Percentiles rank a stretch among this genome's conserved stretches.
phyloP scores from a whole-genome alignment of 164 flowering plant species.

The Macadamia integrifolia region DNA sequence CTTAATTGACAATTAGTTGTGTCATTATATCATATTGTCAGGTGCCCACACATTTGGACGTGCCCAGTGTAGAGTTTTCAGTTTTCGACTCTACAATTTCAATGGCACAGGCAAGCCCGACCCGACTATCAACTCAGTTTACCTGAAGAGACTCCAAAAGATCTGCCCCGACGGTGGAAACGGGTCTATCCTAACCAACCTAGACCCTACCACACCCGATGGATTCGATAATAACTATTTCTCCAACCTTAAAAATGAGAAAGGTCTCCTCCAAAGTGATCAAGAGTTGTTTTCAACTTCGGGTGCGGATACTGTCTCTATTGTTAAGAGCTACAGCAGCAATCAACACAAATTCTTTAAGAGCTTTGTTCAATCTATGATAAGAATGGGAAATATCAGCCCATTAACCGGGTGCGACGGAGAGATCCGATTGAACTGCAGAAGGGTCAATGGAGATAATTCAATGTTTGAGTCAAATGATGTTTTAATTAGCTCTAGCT shows the following conservation, averaged over 20 bases:
- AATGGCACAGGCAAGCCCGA: slow-evolving; percentile 27
- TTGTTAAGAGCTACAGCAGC: slow-evolving; percentile 12
- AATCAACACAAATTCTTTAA: slow-evolving; percentile 14
- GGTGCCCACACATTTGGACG: slow-evolving; percentile 49
- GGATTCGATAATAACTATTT: slow-evolving; percentile 42
- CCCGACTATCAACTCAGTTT: slow-evolving; percentile 24
- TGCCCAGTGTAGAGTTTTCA: slow-evolving; percentile 26
- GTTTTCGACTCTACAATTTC: slow-evolving; percentile 30
- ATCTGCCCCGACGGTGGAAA: slow-evolving; percentile 33
- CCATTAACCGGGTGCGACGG: slow-evolving; percentile 14
- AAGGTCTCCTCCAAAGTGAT: slow-evolving; percentile 36
- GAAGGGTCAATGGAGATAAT: slow-evolving; percentile 1
- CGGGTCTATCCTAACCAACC: slow-evolving; percentile 11
- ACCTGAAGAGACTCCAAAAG: slow-evolving; percentile 22
- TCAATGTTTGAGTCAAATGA: too few relatives aligned
- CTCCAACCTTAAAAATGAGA: slow-evolving; percentile 30
- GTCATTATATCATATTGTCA: background rate
- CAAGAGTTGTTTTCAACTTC: slow-evolving; percentile 22
- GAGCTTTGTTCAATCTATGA: slow-evolving; percentile 18
- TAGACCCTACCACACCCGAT: slow-evolving; percentile 34
- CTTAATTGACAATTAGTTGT: background rate
- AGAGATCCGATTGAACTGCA: slow-evolving; percentile 16
- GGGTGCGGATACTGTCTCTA: slow-evolving; percentile 9
- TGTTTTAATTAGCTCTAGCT: too few relatives aligned
- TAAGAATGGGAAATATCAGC: slow-evolving; percentile 20